Conservation (phyloP, 2,329 filamentous ascomycete species). For the Aspergillus latus region DNA sequence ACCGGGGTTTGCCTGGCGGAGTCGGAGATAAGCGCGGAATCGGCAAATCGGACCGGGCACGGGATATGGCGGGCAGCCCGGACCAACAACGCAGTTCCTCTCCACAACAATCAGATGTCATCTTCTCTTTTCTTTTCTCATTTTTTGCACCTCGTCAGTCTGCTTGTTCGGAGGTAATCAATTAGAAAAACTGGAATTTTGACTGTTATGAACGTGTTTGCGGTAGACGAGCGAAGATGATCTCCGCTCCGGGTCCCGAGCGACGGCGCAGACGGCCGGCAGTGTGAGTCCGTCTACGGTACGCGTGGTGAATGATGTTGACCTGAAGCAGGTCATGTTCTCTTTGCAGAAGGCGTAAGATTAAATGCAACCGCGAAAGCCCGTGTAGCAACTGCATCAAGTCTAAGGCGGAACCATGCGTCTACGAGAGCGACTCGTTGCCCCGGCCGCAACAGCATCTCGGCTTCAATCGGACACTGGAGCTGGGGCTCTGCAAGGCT, state of each 20-base stretch:
- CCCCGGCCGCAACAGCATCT: slow-evolving; percentile 9
- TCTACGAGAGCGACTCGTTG: slow-evolving; percentile 15
- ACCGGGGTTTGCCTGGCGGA: background rate
- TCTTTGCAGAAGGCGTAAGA: slow-evolving; percentile 61
- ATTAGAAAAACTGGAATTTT: too few species aligned
- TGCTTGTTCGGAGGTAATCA: too few species aligned
- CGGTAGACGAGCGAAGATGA: slow-evolving; percentile 16
- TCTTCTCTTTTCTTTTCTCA: background rate
- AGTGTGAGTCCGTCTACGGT: slow-evolving; percentile 34
- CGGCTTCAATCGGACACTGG: slow-evolving; percentile 4
- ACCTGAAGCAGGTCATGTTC: slow-evolving; percentile 50
- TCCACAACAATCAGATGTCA: background rate
- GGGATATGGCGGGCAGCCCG: slow-evolving; percentile 26
- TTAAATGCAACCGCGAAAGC: slow-evolving; percentile 59
- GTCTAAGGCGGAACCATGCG: slow-evolving; percentile 26
- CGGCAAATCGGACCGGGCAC: slow-evolving; percentile 2
- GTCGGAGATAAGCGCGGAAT: background rate
- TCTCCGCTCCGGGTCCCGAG: slow-evolving; percentile 23
- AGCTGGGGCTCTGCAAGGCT: background rate
- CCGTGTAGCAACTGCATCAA: slow-evolving; percentile 63
- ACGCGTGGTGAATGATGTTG: background rate
- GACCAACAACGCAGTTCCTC: slow-evolving; percentile 26
- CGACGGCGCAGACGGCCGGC: slow-evolving; percentile 45
- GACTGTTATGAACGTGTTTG: background rate
- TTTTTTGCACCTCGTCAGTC: background rate